Base-by-base conservation (phyloP, 768 basidiomycete species). In the Amanita muscaria region DNA sequence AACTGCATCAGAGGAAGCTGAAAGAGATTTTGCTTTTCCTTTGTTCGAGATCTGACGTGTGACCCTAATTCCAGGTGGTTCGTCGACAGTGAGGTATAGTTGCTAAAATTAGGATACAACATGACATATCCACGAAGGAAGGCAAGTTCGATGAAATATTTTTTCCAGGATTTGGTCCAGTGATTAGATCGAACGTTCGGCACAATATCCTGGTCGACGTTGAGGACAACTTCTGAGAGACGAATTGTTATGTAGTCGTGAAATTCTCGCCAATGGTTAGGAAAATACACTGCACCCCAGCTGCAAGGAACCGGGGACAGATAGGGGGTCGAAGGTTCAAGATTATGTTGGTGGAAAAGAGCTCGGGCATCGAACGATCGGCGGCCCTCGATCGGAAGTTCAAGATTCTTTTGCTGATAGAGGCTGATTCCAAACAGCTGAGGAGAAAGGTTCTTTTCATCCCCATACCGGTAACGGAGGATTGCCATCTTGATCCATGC, bases 241-340 rank as follows among this genome's bases (percentile, higher is more conserved):
- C 88, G 80, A n/a, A 72, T 56, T 30, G 76, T 53, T 50, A 91
- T 77, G 57, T 87, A 91, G 40, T 66, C 63, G 62, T 92, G 87
- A 60, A 91, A 92, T 58, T 87, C 86, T 52, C 79, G 75, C 89
- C 88, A 91, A 54, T 83, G 80, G 51, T 87, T 76, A 9, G 90
- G 88, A 57, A 93, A 93, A 65, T 91, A 93, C 29, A 88, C 69
- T 2, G 87, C 89, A 11, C 89, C 90, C 89, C 88, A 93, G 62
- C 85, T 88, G 61, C 89, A 91, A 0, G 89, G 90, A 8, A 89
- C 77, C 47, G 87, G 83, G 0, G 88, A 89, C 33, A 92, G 74
- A 59, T 89, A 92, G 0, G 90, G 88, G 0, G 78, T 78, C 1
- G 68, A 64, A 0, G 73, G 62, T 34, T 71, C 50, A 0, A 64